Conservation (phyloP, 176 grass and related monocot species). For the Themeda triandra region DNA sequence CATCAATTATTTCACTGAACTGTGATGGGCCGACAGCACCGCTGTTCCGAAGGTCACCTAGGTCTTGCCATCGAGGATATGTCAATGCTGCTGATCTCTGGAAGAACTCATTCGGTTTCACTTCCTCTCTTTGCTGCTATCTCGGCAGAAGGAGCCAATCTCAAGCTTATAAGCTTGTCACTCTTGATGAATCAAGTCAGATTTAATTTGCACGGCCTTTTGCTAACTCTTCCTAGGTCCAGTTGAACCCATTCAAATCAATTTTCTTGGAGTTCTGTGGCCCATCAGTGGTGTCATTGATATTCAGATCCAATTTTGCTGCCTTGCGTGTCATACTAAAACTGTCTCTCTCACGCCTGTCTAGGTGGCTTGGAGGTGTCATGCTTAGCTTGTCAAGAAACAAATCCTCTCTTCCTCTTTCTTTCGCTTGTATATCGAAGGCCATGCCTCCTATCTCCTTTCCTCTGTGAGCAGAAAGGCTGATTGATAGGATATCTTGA, state of each 20-base stretch:
- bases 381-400: conserved; percentile 62
- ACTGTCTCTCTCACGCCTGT: conserved; percentile 33
- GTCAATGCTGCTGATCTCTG: background rate
- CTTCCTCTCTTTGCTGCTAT: background rate
- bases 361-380: conserved; percentile 33
- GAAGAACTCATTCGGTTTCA: conserved; percentile 12
- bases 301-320: conserved; percentile 71
- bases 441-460: conserved; percentile 29
- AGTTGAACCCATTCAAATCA: conserved; percentile 88
- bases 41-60: background rate
- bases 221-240: conserved; percentile 45
- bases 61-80: conserved; percentile 1
- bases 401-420: conserved; percentile 35
- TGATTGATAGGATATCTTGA: conserved; percentile 65
- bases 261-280: conserved; percentile 62
- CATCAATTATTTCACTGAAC: conserved; percentile 40
- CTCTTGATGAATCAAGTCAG: background rate
- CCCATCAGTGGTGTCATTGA: conserved; percentile 46
- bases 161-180: background rate
- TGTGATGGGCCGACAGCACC: conserved; percentile 18
- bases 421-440: conserved; percentile 19
- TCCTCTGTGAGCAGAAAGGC: conserved; percentile 47
- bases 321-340: conserved; percentile 44
- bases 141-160: background rate
- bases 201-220: background rate